Percentiles rank a stretch among this genome's conserved stretches.
phyloP scores from a whole-genome alignment of 2,329 filamentous ascomycete species.

The Apiospora aurea region DNA sequence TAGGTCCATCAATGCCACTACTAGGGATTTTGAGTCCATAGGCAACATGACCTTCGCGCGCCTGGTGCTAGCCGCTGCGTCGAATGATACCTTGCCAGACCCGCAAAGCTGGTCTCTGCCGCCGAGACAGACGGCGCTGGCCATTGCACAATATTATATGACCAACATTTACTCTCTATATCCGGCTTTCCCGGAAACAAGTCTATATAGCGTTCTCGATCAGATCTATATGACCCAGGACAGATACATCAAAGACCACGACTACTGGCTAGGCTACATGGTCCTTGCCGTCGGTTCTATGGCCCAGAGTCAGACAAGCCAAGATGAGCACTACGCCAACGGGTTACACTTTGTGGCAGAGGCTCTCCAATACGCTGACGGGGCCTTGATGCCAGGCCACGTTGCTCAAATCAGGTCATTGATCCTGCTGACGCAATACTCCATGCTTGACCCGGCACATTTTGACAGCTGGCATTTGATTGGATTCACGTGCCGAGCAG shows the following conservation, averaged over 20 bases:
- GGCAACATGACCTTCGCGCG: conserved; percentile 92
- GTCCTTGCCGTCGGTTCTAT: conserved; percentile 84
- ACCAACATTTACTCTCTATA: conserved; percentile 80
- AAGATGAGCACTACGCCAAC: conserved; percentile 67
- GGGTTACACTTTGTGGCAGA: conserved; percentile 64
- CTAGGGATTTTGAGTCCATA: conserved; percentile 89
- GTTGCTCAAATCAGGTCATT: conserved; percentile 87
- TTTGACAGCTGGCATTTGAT: conserved; percentile 96
- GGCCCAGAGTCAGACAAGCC: conserved; percentile 73
- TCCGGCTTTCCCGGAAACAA: conserved; percentile 83
- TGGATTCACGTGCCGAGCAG: conserved; percentile 85
- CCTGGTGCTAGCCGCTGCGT: conserved; percentile 83
- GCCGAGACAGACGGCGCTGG: conserved; percentile 70
- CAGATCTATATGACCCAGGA: conserved; percentile 78
- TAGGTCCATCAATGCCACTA: conserved; percentile 92
- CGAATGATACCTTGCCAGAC: conserved; percentile 74
- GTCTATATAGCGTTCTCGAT: conserved; percentile 79
- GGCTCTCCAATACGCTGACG: conserved; percentile 80
- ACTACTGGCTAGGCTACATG: conserved; percentile 89
- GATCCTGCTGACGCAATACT: conserved; percentile 85
- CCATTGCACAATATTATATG: conserved; percentile 83
- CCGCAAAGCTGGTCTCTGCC: conserved; percentile 70
- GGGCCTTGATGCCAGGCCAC: conserved; percentile 84
- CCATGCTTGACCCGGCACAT: conserved; percentile 86
- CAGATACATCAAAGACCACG: conserved; percentile 68